Conservation (phyloP, 768 basidiomycete genomes). For the Tephrocybe sp. region DNA sequence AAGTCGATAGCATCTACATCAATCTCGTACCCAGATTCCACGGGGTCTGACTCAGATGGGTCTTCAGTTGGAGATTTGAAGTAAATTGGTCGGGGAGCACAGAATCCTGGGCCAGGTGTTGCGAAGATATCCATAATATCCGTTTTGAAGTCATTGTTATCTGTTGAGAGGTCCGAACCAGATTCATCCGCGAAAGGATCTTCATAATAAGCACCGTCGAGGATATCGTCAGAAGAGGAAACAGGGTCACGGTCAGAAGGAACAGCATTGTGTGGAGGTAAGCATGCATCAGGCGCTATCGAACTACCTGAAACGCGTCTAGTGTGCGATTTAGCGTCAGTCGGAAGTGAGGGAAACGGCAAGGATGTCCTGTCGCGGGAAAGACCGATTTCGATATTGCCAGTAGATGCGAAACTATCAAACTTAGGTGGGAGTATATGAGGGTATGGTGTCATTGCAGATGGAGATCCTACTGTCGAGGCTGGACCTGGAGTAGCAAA, state of each 20-base stretch:
- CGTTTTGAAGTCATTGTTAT: constrained; percentile 10
- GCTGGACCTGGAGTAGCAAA: constrained; percentile 23
- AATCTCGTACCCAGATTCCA: constrained; percentile 34
- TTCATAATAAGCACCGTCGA: constrained; percentile 13
- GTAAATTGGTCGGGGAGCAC: constrained; percentile 36
- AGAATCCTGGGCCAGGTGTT: constrained; percentile 50
- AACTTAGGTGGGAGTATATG: not conserved
- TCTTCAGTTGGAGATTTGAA: constrained; percentile 56
- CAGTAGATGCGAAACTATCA: not conserved
- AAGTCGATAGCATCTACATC: constrained; percentile 49
- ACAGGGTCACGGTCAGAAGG: constrained; percentile 16
- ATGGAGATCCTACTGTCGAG: constrained; percentile 1
- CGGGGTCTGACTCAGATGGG: constrained; percentile 39
- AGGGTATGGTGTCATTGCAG: not conserved
- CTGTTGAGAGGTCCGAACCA: constrained; percentile 15
- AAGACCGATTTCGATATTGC: no score
- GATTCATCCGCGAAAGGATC: constrained; percentile 18
- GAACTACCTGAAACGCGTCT: not conserved
- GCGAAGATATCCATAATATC: constrained; percentile 30
- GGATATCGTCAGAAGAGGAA: constrained; percentile 20
- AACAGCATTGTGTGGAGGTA: constrained; percentile 13
- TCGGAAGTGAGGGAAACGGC: not conserved
- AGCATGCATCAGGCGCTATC: constrained; percentile 2
- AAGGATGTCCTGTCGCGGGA: not conserved
- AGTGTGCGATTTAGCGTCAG: not conserved